Base-by-base conservation (phyloP, 2,329 filamentous ascomycete species). In the Plectosphaerella cucumerina region DNA sequence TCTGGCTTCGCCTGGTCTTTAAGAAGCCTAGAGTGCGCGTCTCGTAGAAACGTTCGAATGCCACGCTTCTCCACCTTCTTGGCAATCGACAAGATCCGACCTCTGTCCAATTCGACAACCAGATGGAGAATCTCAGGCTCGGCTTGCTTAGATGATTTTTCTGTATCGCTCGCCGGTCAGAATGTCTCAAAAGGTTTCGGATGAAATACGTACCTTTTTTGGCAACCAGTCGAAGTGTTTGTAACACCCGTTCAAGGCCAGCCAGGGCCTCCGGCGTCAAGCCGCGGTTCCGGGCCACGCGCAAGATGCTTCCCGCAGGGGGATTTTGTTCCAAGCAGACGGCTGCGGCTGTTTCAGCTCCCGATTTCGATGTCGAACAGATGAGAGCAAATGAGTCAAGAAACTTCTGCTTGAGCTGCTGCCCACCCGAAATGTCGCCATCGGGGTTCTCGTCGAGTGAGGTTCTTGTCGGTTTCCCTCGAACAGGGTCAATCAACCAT, bases 301-400 rank as follows among this genome's bases (percentile, higher is more conserved):
- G 62, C 47, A 64, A 33, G 3, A 62, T 50, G n/a, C 56, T 59
- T 8, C 58, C 62, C 37, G 39, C 50, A 20, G 58, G 56, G 17
- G 44, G 35, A 20, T 51, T 48, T 44, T 59, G 57, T 53, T 67
- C 65, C 50, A 68, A 49, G 45, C 62, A 64, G 2, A 62, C 65
- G 23, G 65, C 65, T 4, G 65, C 60, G 6, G 63, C 65, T 20
- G 58, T 64, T 22, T 63, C 49, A 3, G 55, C 35, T 34, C 59
- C 53, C 34, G 47, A 35, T 17, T 44, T 53, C 1, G 61, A 58
- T 0, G 59, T 65, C 8, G 64, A 60, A 49, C 58, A 65, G 6
- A 68, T 51, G 21, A 68, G 53, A 1, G 65, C 65, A 43, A 68
- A 65, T 10, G 65, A 66, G 50, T 67, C 65, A 1, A 44, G 60